phyloP scores from a whole-genome alignment of 805 yeast genomes.

The Candida tallmaniae region DNA sequence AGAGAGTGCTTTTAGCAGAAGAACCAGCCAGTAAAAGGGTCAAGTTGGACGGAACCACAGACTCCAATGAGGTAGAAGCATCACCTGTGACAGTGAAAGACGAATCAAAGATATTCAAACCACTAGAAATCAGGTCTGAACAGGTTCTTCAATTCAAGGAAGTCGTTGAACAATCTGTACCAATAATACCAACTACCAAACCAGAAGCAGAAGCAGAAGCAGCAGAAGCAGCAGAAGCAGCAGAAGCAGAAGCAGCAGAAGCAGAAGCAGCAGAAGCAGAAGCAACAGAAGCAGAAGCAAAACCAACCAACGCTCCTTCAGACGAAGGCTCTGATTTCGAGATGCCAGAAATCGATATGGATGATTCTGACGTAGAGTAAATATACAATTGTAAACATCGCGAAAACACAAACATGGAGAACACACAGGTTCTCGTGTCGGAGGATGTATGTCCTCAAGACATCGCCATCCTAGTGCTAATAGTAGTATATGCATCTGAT shows the following conservation, averaged over 20 bases:
- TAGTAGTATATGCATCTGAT: constrained; percentile 17
- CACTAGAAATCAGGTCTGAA: not conserved
- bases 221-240: not conserved
- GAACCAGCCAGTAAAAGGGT: not conserved
- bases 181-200: no score
- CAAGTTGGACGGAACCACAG: constrained; percentile 10
- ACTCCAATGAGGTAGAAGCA: no score
- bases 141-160: constrained; percentile 7
- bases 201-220: not conserved
- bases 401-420: not conserved
- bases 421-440: constrained; percentile 18
- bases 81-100: not conserved
- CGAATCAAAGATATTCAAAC: constrained; percentile 4
- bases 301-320: not conserved
- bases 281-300: not conserved
- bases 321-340: constrained; percentile 42
- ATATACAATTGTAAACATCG: not conserved
- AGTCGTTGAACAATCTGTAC: no score
- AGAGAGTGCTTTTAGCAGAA: constrained; percentile 1
- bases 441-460: constrained; percentile 52
- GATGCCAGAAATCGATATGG: constrained; percentile 42
- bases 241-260: not conserved
- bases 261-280: not conserved
- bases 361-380: constrained; percentile 38
- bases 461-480: constrained; percentile 44